These are phyloP conservation scores for Quillaja saponaria DNA, from an alignment of 306 rosid species.

Conservation along the genomic window DNA sequence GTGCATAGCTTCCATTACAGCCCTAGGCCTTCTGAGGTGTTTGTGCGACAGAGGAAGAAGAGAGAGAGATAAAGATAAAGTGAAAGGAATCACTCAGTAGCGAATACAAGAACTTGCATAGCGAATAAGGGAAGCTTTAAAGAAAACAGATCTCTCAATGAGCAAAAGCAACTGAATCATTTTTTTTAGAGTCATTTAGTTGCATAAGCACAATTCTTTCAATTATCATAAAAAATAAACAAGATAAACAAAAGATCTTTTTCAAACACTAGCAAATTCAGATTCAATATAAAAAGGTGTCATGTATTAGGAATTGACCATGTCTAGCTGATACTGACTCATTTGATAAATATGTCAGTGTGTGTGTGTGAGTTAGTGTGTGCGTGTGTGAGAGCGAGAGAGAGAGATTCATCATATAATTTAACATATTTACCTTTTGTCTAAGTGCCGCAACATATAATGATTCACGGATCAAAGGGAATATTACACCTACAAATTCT, in stretches of 20 bases:
- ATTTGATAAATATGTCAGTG: not conserved
- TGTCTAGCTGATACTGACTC: slow-evolving; percentile 6
- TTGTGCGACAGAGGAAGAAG: too few species aligned
- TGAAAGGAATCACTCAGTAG: not conserved
- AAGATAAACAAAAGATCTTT: not conserved
- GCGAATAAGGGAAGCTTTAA: not conserved
- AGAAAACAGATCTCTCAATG: too few species aligned
- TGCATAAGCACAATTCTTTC: too few species aligned
- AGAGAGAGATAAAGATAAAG: too few species aligned
- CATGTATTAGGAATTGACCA: slow-evolving; percentile 13
- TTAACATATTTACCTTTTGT: slow-evolving; percentile 35
- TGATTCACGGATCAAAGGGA: slow-evolving; percentile 51
- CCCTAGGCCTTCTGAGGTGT: too few species aligned
- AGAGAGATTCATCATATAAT: not conserved
- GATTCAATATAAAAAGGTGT: not conserved
- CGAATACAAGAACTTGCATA: not conserved
- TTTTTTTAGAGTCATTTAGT: too few species aligned
- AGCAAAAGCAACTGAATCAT: too few species aligned
- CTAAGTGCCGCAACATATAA: slow-evolving; percentile 37
- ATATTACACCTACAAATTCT: slow-evolving; percentile 43
- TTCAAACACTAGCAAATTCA: not conserved
- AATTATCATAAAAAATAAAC: not conserved
- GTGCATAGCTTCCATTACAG: too few species aligned
- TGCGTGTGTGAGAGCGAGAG: not conserved
- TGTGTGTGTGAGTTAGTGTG: not conserved